Evolutionary conservation across 2,329 filamentous ascomycete genomes (phyloP).

Genomic region (Talaromyces sp.): DNA sequence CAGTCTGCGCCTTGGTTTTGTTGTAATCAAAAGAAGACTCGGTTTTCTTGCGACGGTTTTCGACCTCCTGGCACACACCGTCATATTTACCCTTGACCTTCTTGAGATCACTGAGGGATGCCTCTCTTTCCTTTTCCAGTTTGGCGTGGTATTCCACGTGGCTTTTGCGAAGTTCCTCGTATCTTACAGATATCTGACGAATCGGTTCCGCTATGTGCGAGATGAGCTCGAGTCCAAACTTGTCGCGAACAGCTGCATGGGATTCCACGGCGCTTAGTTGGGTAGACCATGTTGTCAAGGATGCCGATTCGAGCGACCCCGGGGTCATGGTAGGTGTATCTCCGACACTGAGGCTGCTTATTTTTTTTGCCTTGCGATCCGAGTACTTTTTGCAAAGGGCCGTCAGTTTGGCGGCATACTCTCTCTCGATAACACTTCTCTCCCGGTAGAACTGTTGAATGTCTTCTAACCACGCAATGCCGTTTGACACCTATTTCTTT

Average conservation of each 20-base stretch:
- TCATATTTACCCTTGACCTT: slow-evolving; percentile 95
- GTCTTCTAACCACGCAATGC: slow-evolving; percentile 93
- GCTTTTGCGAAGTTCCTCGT: slow-evolving; percentile 88
- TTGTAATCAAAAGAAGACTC: slow-evolving; percentile 83
- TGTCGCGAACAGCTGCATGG: slow-evolving; percentile 83
- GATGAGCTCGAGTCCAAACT: slow-evolving; percentile 73
- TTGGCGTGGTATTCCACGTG: slow-evolving; percentile 86
- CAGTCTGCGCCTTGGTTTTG: slow-evolving; percentile 83
- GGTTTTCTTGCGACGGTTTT: slow-evolving; percentile 88
- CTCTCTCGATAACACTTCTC: slow-evolving; percentile 89
- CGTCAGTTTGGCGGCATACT: slow-evolving; percentile 85
- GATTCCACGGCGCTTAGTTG: slow-evolving; percentile 87
- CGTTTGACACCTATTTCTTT: slow-evolving; percentile 61
- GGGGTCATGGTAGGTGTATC: slow-evolving; percentile 91
- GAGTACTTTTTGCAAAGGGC: slow-evolving; percentile 92
- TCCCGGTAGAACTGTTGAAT: slow-evolving; percentile 97
- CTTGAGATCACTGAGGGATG: slow-evolving; percentile 75
- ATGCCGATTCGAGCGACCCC: slow-evolving; percentile 92
- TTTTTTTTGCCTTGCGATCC: slow-evolving; percentile 92
- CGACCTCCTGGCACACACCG: slow-evolving; percentile 85
- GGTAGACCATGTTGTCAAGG: slow-evolving; percentile 93
- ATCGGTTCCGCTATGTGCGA: slow-evolving; percentile 81
- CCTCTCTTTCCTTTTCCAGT: slow-evolving; percentile 83
- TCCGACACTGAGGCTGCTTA: slow-evolving; percentile 81
- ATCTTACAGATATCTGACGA: slow-evolving; percentile 66